Evolutionary conservation across 129 eudicot genomes (phyloP), one percentile per base, ranked within the genome.

Genomic region (Chrysanthemum seticuspe): DNA sequence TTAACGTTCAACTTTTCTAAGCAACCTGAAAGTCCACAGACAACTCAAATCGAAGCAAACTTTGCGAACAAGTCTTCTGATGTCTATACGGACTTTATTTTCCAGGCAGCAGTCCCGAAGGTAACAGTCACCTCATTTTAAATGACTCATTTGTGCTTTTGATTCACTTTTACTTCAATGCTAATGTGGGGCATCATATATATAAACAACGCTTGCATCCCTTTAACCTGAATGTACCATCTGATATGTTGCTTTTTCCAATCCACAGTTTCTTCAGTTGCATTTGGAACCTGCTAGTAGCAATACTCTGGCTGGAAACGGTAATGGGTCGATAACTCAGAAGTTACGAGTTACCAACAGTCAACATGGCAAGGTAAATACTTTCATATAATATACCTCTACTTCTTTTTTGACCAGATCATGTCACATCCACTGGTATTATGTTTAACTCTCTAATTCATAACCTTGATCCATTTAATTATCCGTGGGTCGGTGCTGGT

Each of bases 81-180:
- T 66, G 78, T 63, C 51, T 88, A 77, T 68, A 79, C 91, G 23
- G 85, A 88, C 66, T 94, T 94, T 73, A 73, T 90, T 49, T 94
- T 94, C 78, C 97, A 90, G 83, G 97, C 97, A 68, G 97, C 99
- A 61, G 99, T 94, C 6, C 99, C 99, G 18, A 94, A 88, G 97
- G 99, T 90, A 86, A n/a, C 70, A 73, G 47, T 18, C 70, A 49
- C 52, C 66, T 65, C 67, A 44, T 45, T 55, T 56, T 52, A 66
- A 56, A 31, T n/a, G 51, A 29, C 44, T n/a, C 12, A 23, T 6
- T 55, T 75, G 49, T 13, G 12, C 48, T 25, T 31, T 21, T 25
- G 44, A 29, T 62, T 13, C 67, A 62, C 34, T 40, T 40, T 40
- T 40, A 40, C 47, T 40, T 40, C 47, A 40, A 40, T 6, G 45